phyloP scores from a whole-genome alignment of 495 filamentous ascomycete species.

The Xylaria bambusicola region DNA sequence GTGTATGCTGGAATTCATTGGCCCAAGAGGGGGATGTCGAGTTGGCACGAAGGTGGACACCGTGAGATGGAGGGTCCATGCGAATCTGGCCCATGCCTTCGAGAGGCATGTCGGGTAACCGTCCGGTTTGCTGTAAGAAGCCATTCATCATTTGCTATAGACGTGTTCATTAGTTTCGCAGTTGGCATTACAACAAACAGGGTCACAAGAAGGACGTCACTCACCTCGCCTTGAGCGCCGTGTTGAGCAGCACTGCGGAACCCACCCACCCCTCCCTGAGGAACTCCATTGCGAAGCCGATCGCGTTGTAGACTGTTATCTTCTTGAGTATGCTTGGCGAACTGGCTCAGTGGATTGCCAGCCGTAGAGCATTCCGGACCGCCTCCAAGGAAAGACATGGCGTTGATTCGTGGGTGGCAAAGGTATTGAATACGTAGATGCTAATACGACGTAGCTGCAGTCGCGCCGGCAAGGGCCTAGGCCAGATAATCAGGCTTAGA shows the following conservation, averaged over 20 bases:
- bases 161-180: too few species aligned
- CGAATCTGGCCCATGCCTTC: conserved; percentile 42
- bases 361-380: conserved; percentile 91
- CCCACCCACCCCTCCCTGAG: conserved; percentile 45
- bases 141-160: conserved; percentile 82
- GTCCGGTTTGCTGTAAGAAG: conserved; percentile 73
- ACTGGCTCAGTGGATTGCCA: conserved; percentile 93
- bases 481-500: background rate
- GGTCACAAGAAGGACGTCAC: background rate
- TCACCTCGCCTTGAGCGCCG: conserved; percentile 51
- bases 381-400: conserved; percentile 92
- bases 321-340: conserved; percentile 90
- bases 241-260: conserved; percentile 45
- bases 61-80: conserved; percentile 46
- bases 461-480: background rate
- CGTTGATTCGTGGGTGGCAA: conserved; percentile 6
- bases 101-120: conserved; percentile 46
- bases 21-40: conserved; percentile 62
- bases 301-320: conserved; percentile 94
- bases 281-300: conserved; percentile 71
- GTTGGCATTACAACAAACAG: background rate
- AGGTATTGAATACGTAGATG: background rate
- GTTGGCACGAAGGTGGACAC: conserved; percentile 51
- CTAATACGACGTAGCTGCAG: background rate
- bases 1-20: conserved; percentile 58